phyloP scores from a whole-genome alignment of 176 grass and related monocot genomes.

The Oryza coarctata region DNA sequence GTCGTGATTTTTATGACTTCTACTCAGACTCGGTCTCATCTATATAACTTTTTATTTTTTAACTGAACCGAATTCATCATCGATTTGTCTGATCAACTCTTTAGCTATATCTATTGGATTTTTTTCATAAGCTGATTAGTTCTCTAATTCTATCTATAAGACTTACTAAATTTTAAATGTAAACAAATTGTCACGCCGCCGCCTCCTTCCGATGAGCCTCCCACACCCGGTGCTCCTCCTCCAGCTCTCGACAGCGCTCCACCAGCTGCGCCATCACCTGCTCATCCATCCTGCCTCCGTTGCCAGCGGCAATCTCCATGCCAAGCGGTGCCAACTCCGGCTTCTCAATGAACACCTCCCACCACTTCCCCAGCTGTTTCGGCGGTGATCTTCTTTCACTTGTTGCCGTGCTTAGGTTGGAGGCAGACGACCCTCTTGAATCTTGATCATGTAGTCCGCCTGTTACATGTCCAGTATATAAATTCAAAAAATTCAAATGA shows the following conservation, averaged over 20 bases:
- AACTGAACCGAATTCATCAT: no score
- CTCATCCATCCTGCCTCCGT: no score
- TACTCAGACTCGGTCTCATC: no score
- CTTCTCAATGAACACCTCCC: slow-evolving; percentile 99
- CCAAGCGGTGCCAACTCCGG: background rate
- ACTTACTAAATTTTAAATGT: no score
- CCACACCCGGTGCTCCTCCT: slow-evolving; percentile 84
- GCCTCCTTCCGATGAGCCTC: slow-evolving; percentile 80
- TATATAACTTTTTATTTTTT: no score
- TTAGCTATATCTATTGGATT: no score
- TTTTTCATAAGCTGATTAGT: no score
- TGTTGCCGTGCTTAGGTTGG: slow-evolving; percentile 98
- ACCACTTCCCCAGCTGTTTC: slow-evolving; percentile 99
- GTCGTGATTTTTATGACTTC: no score
- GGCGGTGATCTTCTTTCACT: slow-evolving; percentile 98
- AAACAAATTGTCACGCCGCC: no score
- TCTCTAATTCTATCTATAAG: no score
- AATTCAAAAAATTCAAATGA: background rate
- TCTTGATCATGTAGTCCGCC: no score
- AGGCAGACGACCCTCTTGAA: slow-evolving; percentile 50
- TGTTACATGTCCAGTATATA: background rate
- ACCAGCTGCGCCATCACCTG: slow-evolving; percentile 64
- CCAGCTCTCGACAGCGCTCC: slow-evolving; percentile 72
- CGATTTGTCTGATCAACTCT: no score
- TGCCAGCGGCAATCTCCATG: slow-evolving; percentile 11